Percentiles rank a stretch among this genome's conserved stretches.
Evolutionary conservation across 2,329 filamentous ascomycete genomes (phyloP).

Genomic region (Neocatenulostroma microsporum): DNA sequence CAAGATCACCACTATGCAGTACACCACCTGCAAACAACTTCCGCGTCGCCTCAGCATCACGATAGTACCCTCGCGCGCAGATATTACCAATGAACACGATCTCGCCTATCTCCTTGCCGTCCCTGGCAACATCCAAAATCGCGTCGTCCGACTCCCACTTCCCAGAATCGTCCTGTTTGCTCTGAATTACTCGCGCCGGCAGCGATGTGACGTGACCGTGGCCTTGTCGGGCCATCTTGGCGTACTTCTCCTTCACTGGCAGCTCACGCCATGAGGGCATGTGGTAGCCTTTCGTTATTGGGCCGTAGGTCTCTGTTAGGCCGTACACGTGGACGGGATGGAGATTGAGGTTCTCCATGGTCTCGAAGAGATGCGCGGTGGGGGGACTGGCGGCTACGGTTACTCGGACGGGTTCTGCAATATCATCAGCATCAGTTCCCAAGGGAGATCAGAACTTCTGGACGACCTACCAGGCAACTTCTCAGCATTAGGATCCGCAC

Average conservation of each 20-base stretch:
- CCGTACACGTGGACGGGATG: slow-evolving; percentile 92
- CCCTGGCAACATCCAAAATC: slow-evolving; percentile 58
- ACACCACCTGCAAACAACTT: slow-evolving; percentile 84
- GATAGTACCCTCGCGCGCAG: slow-evolving; percentile 85
- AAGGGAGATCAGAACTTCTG: slow-evolving; percentile 47
- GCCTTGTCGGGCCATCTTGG: slow-evolving; percentile 86
- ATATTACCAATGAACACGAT: slow-evolving; percentile 88
- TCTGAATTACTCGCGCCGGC: slow-evolving; percentile 73
- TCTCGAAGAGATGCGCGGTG: slow-evolving; percentile 80
- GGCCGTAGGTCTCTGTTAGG: slow-evolving; percentile 80
- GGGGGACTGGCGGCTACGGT: slow-evolving; percentile 91
- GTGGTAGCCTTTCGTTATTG: slow-evolving; percentile 87
- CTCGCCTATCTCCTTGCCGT: slow-evolving; percentile 72
- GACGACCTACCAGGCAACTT: slow-evolving; percentile 44
- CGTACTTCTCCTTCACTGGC: slow-evolving; percentile 67
- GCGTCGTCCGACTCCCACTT: slow-evolving; percentile 40
- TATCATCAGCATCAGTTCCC: slow-evolving; percentile 65
- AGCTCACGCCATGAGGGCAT: slow-evolving; percentile 78
- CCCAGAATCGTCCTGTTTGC: slow-evolving; percentile 50
- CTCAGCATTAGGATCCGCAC: slow-evolving; percentile 67
- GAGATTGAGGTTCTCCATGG: slow-evolving; percentile 83
- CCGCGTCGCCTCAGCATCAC: slow-evolving; percentile 74
- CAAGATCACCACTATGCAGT: slow-evolving; percentile 82
- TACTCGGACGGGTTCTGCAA: slow-evolving; percentile 60
- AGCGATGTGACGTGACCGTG: slow-evolving; percentile 82